Evolutionary conservation across 2,329 filamentous ascomycete species (phyloP).

Genomic region (Cercospora sojina): DNA sequence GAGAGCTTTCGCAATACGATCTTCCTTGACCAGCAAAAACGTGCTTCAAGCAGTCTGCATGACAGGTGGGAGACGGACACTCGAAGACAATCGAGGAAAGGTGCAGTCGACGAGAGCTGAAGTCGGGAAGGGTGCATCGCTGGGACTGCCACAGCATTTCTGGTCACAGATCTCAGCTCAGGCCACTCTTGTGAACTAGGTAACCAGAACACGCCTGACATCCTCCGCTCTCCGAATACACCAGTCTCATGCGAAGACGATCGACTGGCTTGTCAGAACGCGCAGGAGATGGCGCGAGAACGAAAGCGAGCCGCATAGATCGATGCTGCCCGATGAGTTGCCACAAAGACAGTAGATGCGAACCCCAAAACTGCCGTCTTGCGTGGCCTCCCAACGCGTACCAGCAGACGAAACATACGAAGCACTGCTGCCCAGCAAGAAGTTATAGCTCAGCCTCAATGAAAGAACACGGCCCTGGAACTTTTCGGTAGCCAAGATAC

Average conservation of each 20-base stretch:
- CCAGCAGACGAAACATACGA: neutral
- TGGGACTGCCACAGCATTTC: neutral
- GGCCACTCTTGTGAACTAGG: neutral
- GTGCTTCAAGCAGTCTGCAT: neutral
- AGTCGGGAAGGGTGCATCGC: neutral
- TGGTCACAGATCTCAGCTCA: neutral
- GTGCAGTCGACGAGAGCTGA: neutral
- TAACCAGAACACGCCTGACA: neutral
- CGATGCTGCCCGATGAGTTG: neutral
- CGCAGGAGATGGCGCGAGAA: neutral
- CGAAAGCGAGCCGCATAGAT: neutral
- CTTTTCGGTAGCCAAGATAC: slow-evolving; percentile 8
- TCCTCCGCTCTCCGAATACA: neutral
- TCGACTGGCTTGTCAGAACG: neutral
- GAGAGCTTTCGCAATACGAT: neutral
- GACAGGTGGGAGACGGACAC: neutral
- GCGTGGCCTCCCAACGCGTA: neutral
- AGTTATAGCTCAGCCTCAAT: slow-evolving; percentile 7
- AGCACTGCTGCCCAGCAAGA: neutral
- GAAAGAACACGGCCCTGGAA: slow-evolving; percentile 2
- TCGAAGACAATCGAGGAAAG: neutral
- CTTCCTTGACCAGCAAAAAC: neutral
- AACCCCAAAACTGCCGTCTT: neutral
- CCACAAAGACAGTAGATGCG: neutral
- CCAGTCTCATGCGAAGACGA: neutral